Percentiles rank a stretch among this genome's conserved stretches.
These are phyloP conservation scores for Pulveroboletus sp. DNA, from an alignment of 1,284 basidiomycete species.

Conservation along the genomic window DNA sequence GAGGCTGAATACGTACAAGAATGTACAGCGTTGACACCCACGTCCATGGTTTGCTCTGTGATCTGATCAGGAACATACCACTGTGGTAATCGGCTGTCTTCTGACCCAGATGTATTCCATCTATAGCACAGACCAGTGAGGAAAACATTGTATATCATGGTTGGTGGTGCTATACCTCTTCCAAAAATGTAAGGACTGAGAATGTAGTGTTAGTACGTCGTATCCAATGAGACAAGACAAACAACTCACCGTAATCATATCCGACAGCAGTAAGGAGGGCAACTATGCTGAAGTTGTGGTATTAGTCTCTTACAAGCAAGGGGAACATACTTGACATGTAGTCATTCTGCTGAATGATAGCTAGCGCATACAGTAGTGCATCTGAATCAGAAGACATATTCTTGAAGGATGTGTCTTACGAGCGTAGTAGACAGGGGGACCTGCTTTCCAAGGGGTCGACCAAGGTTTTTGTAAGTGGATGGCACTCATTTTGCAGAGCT, in stretches of 20 bases:
- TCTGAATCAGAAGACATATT: neutral
- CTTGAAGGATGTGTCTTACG: too few species aligned
- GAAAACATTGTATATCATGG: neutral
- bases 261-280: neutral
- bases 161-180: neutral
- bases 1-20: neutral
- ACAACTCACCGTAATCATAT: neutral
- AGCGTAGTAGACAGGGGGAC: too few species aligned
- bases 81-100: neutral
- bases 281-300: neutral
- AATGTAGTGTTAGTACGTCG: neutral
- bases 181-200: conserved; percentile 2
- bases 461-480: too few species aligned
- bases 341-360: neutral
- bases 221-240: neutral
- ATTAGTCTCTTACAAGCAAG: neutral
- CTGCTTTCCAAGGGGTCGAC: too few species aligned
- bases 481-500: too few species aligned
- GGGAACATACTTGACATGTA: neutral
- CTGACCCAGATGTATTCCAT: conserved; percentile 16
- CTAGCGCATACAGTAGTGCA: neutral
- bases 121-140: neutral
- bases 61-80: neutral
- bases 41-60: conserved; percentile 11
- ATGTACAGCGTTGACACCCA: conserved; percentile 8